Base-by-base conservation (phyloP, 2,329 filamentous ascomycete species). In the Diaporthe humulicola region DNA sequence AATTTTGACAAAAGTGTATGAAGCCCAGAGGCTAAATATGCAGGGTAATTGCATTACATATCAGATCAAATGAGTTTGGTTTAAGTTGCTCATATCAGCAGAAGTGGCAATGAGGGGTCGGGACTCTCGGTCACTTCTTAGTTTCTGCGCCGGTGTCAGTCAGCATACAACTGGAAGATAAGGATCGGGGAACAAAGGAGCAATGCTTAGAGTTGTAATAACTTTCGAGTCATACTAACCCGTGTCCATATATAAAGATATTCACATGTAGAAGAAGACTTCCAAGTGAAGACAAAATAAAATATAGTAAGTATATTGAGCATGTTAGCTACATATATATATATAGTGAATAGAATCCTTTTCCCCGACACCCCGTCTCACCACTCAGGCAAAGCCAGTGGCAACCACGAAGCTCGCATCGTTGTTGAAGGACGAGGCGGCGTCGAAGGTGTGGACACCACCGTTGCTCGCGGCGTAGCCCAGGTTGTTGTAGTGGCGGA, bases 401-500 rank as follows among this genome's bases (percentile, higher is more conserved):
- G 81, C 81, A 57, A 90, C 77, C 2, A 86, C 82, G 80, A 84
- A 92, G 79, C 85, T 92, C 33, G 85, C 89, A 77, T 92, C 90
- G 28, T 87, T 83, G 57, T 87, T 90, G 77, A 89, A 92, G 1
- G 83, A 85, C 0, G 75, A 69, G 0, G 87, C 77, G 0, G 82
- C 79, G 76, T 92, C 90, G 75, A 91, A 92, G 0, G 79, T 78
- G 56, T 91, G 82, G n/a, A 89, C 86, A 15, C 90, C 90, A 1
- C 89, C 89, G 52, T 91, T 89, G 77, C 85, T 90, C 4, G 87
- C 88, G 17, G 82, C 80, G 67, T 90, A 90, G 0, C 82, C 82
- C 0, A 84, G 77, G 58, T 84, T 90, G 36, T 52, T 36, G 66
- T 74, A 78, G 78, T 92, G 90, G 30, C 91, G 86, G 78, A 91